Base-by-base conservation (phyloP, 306 rosid species). In the Castanopsis chinensis region DNA sequence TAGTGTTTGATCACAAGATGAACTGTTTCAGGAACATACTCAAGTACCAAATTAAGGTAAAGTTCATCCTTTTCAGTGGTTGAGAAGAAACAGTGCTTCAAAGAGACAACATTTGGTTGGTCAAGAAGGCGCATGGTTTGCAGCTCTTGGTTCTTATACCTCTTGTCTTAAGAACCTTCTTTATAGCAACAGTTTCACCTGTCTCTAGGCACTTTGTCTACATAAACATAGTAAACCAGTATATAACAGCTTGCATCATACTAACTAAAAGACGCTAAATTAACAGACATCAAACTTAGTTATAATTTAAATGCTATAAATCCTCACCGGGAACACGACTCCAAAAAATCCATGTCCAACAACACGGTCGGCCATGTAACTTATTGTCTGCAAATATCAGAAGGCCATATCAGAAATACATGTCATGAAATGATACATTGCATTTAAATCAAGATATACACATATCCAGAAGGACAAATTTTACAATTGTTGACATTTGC, bases 81-180 rank as follows among this genome's bases (percentile, higher is more conserved):
- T 76, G 98, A 94, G 87, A 94, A 94, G 93, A 94, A 94, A 82
- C 98, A 94, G 64, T 94, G 98, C 90, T 94, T 94, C 89, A 92
- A 87, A 77, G 91, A 79, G 37, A 94, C 98, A 54, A 94, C 97
- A 87, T 94, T 94, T 7, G 98, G 98, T 85, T 94, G 97, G 87
- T 94, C 98, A 83, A 94, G 93, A 77, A 94, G 97, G 55, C 98
- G 97, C 98, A 94, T 94, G 27, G 98, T 94, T 82, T 94, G 98
- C 85, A 94, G 87, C 84, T 94, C 98, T 59, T 97, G 89, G 76
- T 94, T 94, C 88, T 94, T 94, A 67, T 92, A 94, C 86, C 98
- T 89, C 89, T 94, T 94, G 89, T 94, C 98, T 79, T 94, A 72
- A 94, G 93, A 86, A 94, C 98, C 94, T 92, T 94, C 83, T 94